Evolutionary conservation across 441 rosid genomes (phyloP).

Genomic region (Populus trichocarpa): DNA sequence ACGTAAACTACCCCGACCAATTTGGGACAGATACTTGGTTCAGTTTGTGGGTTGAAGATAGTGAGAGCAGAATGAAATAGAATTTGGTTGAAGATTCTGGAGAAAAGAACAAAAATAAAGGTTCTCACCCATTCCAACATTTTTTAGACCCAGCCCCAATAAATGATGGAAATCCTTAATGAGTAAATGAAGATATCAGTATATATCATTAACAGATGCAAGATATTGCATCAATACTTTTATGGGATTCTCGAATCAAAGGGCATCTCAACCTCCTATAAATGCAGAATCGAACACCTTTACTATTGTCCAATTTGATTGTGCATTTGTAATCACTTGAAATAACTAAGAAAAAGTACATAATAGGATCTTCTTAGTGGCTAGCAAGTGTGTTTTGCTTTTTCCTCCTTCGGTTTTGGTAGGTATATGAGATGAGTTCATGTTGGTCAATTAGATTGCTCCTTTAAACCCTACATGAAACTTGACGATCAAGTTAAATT

Average conservation of each 20-base stretch:
- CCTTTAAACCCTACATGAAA: background rate
- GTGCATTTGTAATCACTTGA: background rate
- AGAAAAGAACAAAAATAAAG: background rate
- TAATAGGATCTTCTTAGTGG: background rate
- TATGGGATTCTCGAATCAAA: background rate
- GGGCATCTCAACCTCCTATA: conserved; percentile 4
- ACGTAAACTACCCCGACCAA: background rate
- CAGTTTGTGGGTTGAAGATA: background rate
- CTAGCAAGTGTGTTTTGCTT: background rate
- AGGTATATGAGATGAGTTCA: background rate
- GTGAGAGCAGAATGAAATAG: background rate
- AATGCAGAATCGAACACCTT: background rate
- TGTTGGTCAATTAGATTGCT: background rate
- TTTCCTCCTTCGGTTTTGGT: background rate
- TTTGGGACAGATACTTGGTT: background rate
- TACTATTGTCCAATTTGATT: background rate
- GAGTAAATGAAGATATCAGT: background rate
- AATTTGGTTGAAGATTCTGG: background rate
- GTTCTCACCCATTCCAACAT: background rate
- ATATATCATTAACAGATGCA: background rate
- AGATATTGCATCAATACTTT: background rate
- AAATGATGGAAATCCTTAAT: background rate
- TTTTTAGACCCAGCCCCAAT: background rate
- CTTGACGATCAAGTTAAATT: background rate
- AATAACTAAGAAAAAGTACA: background rate